phyloP scores from a whole-genome alignment of 2,329 filamentous ascomycete species.

The Apiospora hydei region DNA sequence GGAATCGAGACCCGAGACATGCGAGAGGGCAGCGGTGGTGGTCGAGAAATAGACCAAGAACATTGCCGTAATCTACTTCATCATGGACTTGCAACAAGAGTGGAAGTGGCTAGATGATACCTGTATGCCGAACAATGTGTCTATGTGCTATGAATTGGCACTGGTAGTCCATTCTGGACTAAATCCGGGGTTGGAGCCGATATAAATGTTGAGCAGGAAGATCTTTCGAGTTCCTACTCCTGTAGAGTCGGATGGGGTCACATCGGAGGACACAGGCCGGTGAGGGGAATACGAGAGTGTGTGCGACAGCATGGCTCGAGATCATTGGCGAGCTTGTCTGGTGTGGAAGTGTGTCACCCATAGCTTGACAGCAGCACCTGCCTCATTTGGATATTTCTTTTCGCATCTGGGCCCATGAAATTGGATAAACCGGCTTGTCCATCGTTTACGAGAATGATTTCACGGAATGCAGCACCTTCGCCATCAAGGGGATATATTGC shows the following conservation, averaged over 20 bases:
- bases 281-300: conserved; percentile 7
- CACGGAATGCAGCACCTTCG: no score
- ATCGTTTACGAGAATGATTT: no score
- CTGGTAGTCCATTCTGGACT: not conserved
- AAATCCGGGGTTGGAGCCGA: not conserved
- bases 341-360: not conserved
- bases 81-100: not conserved
- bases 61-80: not conserved
- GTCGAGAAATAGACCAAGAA: not conserved
- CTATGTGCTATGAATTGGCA: no score
- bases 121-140: no score
- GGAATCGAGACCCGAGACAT: not conserved
- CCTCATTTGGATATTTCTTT: not conserved
- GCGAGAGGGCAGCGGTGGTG: no score
- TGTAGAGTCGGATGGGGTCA: not conserved
- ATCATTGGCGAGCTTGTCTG: not conserved
- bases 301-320: not conserved
- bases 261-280: not conserved
- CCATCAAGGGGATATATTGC: no score
- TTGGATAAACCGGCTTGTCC: no score
- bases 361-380: not conserved
- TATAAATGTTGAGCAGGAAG: not conserved
- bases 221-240: not conserved
- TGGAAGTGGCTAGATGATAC: not conserved
- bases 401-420: not conserved